Conservation (phyloP, 805 yeast genomes). For the Starmerella floricola region DNA sequence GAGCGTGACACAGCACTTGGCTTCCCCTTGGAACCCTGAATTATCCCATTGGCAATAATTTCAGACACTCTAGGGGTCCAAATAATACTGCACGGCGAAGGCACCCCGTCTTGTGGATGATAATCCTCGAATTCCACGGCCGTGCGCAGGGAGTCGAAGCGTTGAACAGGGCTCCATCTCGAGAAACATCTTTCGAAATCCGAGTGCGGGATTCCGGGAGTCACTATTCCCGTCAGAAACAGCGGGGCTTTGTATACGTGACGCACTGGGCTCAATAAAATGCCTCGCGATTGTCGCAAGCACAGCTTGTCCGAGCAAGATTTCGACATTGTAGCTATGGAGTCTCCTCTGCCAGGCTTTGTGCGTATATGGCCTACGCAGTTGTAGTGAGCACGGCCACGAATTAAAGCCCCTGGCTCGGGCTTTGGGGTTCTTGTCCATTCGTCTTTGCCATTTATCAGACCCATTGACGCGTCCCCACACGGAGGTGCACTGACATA, state of each 20-base stretch:
- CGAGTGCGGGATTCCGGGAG: conserved; percentile 21
- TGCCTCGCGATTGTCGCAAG: conserved; percentile 39
- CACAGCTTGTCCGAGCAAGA: conserved; percentile 83
- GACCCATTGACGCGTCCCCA: conserved; percentile 40
- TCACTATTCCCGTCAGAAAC: conserved; percentile 24
- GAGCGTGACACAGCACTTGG: conserved; percentile 16
- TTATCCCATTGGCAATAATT: conserved; percentile 22
- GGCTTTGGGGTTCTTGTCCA: conserved; percentile 13
- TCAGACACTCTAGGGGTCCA: conserved; percentile 17
- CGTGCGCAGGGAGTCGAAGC: conserved; percentile 12
- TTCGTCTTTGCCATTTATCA: conserved; percentile 32
- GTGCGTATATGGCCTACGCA: conserved; percentile 61
- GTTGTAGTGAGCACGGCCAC: conserved; percentile 21
- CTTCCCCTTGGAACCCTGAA: conserved; percentile 17
- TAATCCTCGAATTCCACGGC: conserved; percentile 11
- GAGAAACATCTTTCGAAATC: conserved; percentile 29
- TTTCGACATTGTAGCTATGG: conserved; percentile 58
- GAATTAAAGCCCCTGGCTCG: conserved; percentile 7
- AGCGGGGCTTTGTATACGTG: conserved; percentile 16
- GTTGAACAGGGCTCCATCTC: conserved; percentile 15
- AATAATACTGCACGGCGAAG: conserved; percentile 16
- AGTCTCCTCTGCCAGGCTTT: conserved; percentile 83
- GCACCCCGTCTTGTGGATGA: conserved; percentile 9
- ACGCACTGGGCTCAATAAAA: conserved; percentile 26
- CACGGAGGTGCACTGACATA: conserved; percentile 20